Evolutionary conservation across 805 yeast species (phyloP), one percentile per base, ranked within the genome.

Genomic region (Yarrowia osloensis): DNA sequence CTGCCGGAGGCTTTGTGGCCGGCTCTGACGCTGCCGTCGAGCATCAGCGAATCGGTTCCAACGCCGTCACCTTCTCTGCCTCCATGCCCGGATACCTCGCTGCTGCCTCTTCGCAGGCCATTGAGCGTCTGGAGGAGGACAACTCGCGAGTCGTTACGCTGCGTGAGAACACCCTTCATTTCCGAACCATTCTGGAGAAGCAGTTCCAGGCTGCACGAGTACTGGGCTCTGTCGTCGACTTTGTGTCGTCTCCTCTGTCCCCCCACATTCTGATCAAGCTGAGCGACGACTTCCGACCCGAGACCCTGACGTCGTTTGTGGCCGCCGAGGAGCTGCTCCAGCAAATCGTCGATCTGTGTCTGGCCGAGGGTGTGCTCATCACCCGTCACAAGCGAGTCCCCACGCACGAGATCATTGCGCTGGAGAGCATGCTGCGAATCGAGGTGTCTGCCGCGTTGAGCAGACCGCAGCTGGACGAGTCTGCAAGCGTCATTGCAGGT

Each of bases 1-100:
- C 95, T 0, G 86, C 94, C 61, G 99, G 99, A 70, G 98, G 97
- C 0, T 94, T 91, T 79, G 95, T 97, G 75, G 89, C 90, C 31
- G 99, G 98, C 68, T 88, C 85, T 47, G 77, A 80, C 28, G 88
- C 88, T 67, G 91, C 95, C 91, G 86, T 92, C 37, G 87, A 88
- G 72, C 97, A 94, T 79, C 99, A 95, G 81, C 86, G 97, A 76
- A 88, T 95, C 73, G 89, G 91, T 26, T 90, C 97, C 15, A 82
- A 83, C 70, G 97, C 97, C 2, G 95, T 91, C 75, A 95, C 95
- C 69, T 95, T 91, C 76, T 89, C 96, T 73, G 99, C 99, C 8
- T 85, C 97, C 1, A 84, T 94, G 75, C 98, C 99, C 13, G 96
- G 98, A 26, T 94, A 89, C 77, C 84, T 91, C 49, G 96, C 97